Evolutionary conservation across 2,329 filamentous ascomycete genomes (phyloP).

Genomic region (Sphaerulina populicola): DNA sequence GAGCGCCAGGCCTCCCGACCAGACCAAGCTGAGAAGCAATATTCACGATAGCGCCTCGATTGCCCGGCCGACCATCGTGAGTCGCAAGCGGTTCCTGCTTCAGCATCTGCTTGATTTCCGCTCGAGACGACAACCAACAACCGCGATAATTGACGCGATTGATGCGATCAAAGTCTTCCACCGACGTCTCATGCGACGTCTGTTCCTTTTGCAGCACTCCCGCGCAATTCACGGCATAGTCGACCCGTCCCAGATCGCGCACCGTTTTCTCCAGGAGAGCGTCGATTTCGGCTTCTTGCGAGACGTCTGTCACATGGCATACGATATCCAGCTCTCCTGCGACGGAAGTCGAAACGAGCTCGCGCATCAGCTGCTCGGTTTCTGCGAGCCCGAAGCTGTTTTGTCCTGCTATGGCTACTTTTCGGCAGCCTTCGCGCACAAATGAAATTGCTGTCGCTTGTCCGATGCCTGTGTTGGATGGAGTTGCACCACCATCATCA

Average conservation of each 20-base stretch:
- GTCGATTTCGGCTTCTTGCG: conserved; percentile 32
- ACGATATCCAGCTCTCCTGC: conserved; percentile 22
- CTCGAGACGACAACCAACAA: conserved; percentile 40
- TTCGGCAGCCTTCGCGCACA: conserved; percentile 39
- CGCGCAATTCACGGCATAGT: conserved; percentile 44
- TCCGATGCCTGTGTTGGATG: conserved; percentile 38
- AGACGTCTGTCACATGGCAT: conserved; percentile 32
- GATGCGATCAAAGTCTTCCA: conserved; percentile 39
- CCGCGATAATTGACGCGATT: conserved; percentile 41
- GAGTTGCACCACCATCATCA: not conserved
- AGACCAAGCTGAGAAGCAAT: conserved; percentile 40
- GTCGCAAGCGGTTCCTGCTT: conserved; percentile 38
- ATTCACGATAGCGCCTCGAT: conserved; percentile 41
- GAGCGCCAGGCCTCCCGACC: conserved; percentile 37
- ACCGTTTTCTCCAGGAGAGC: conserved; percentile 31
- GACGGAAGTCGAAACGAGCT: conserved; percentile 15
- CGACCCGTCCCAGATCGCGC: conserved; percentile 35
- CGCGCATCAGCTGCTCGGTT: conserved; percentile 30
- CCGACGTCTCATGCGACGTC: conserved; percentile 32
- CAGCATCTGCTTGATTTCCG: conserved; percentile 39
- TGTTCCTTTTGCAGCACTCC: conserved; percentile 37
- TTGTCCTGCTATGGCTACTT: conserved; percentile 38
- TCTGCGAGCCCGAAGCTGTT: conserved; percentile 31
- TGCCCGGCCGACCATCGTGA: conserved; percentile 39
- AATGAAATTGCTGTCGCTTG: conserved; percentile 40